Base-by-base conservation (phyloP, 192 early-diverging fungal genomes). In the Entrophospora sp. region DNA sequence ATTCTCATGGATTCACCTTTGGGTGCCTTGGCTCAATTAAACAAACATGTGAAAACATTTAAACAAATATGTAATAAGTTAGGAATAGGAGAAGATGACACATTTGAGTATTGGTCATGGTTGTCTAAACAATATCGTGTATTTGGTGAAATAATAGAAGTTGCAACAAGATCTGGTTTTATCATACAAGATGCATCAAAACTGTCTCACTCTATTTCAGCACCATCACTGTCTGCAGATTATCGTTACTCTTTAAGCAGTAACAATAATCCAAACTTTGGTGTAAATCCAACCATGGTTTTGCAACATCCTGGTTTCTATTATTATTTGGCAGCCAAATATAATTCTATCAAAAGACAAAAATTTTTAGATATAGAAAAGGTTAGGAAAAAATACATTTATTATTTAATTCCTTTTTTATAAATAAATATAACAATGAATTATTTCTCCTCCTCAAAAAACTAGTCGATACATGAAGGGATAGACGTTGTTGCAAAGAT, bases 301-400 rank as follows among this genome's bases (percentile, higher is more conserved):
- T 74, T 95, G 9, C 92, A 93, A 65, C 91, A 93, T 77, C 85
- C 91, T 32, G 92, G 92, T 10, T 92, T 79, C 65, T 91, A 92
- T 68, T 95, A 91, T 69, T 81, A 89, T 62, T 61, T 81, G 6
- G 82, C 91, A 32, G 91, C 92, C 0, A 76, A 80, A 51, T 88
- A 85, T 64, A 83, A 82, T 35, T 88, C 91, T 30, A 86, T 92
- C 49, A 66, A 86, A 45, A 79, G 86, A 56, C 74, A 78, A 30
- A 75, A 79, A 5, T 86, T 82, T 67, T 75, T 79, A 44, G 73
- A 76, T 12, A 67, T 80, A 8, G 75, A 75, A 43, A 70, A 73
- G 70, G 74, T 71, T n/a, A 62, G 49, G 8, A 20, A 12, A 18
- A n/a, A 4, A 16, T 24, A 10, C 24, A 43, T 32, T 10, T 2